Conservation (phyloP, 106 monocot genomes). For the Dendrobium chrysotoxum region DNA sequence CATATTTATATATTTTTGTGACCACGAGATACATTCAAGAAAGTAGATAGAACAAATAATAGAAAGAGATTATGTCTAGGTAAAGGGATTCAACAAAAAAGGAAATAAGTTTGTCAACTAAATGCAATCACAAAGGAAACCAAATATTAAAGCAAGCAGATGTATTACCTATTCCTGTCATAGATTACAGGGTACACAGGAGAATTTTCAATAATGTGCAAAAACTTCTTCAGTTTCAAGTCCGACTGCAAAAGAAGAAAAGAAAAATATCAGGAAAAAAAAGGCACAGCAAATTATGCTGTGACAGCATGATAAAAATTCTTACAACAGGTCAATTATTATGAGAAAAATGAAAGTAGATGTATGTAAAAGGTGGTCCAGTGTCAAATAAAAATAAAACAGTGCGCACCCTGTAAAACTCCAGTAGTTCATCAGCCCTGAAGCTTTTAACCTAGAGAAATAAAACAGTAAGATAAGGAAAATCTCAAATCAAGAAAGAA, state of each 20-base stretch:
- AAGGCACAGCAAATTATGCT: neutral
- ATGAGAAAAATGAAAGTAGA: neutral
- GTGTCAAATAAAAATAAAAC: neutral
- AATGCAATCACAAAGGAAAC: neutral
- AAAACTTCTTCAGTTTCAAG: conserved; percentile 86
- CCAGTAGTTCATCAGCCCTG: conserved; percentile 86
- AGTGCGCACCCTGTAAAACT: conserved; percentile 76
- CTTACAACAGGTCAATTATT: neutral
- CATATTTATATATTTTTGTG: neutral
- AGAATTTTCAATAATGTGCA: conserved; percentile 90
- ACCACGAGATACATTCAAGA: neutral
- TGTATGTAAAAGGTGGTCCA: neutral
- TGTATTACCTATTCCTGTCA: conserved; percentile 70
- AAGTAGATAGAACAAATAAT: neutral
- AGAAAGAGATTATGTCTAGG: neutral
- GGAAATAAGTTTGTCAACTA: neutral
- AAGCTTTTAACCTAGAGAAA: conserved; percentile 59
- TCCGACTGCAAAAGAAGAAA: conserved; percentile 55
- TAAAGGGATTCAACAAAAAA: neutral
- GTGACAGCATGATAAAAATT: neutral
- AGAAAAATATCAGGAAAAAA: neutral
- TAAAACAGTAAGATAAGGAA: conserved; percentile 5
- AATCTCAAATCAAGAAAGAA: conserved; percentile 2
- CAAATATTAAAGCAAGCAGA: neutral
- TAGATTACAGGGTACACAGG: conserved; percentile 95